phyloP scores from a whole-genome alignment of 768 basidiomycete genomes.

The Omphalotus guepiniiformis region DNA sequence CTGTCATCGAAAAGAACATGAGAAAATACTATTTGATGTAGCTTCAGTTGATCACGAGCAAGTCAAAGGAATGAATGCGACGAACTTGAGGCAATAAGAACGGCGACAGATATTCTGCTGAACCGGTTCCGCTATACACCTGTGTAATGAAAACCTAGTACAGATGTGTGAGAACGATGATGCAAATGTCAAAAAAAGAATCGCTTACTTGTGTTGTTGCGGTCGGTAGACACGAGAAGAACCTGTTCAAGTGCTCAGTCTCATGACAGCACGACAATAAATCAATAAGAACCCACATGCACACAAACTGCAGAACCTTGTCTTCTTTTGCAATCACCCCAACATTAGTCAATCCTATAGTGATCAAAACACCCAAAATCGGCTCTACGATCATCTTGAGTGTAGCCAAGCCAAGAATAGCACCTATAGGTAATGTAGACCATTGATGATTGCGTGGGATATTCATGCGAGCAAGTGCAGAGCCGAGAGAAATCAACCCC shows the following conservation, averaged over 20 bases:
- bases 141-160: slow-evolving; percentile 58
- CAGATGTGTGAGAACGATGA: neutral
- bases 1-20: slow-evolving; percentile 50
- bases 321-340: slow-evolving; percentile 48
- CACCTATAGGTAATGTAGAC: slow-evolving; percentile 42
- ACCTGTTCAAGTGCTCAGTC: slow-evolving; percentile 29
- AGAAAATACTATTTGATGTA: slow-evolving; percentile 35
- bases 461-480: slow-evolving; percentile 54
- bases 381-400: slow-evolving; percentile 56
- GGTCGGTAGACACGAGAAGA: slow-evolving; percentile 57
- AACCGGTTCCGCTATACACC: slow-evolving; percentile 62
- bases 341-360: slow-evolving; percentile 39
- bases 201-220: slow-evolving; percentile 51
- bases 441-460: slow-evolving; percentile 46
- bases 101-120: slow-evolving; percentile 54
- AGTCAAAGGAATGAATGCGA: slow-evolving; percentile 33
- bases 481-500: slow-evolving; percentile 58
- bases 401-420: slow-evolving; percentile 49
- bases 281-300: slow-evolving; percentile 47
- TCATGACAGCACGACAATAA: neutral
- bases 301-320: slow-evolving; percentile 60
- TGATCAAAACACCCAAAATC: slow-evolving; percentile 56
- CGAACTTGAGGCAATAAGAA: slow-evolving; percentile 53
- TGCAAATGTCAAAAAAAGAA: neutral
- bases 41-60: slow-evolving; percentile 15